A percentile compares a stretch with the other conserved stretches of the same genome.
Evolutionary conservation across 2,329 filamentous ascomycete genomes (phyloP).

Genomic region (Sporothrix humicola): DNA sequence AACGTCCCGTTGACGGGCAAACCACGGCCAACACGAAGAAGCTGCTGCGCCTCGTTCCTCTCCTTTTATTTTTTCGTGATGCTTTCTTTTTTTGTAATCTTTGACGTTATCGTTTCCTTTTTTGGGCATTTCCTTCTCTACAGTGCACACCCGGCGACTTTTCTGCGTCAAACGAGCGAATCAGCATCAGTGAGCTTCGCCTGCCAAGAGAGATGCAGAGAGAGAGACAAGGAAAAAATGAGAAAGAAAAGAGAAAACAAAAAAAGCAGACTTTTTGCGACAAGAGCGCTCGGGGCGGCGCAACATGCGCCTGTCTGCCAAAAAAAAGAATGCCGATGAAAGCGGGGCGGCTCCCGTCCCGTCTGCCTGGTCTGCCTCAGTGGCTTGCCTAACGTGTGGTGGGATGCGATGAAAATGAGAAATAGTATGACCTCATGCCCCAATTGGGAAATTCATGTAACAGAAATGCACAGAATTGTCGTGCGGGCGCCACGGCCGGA

Average conservation of each 20-base stretch:
- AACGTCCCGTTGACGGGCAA: background rate
- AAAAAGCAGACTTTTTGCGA: background rate
- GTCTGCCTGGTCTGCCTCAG: conserved; percentile 35
- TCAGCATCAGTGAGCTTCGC: background rate
- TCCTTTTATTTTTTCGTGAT: background rate
- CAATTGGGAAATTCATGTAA: background rate
- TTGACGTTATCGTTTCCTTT: background rate
- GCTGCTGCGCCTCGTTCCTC: background rate
- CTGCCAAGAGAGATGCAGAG: background rate
- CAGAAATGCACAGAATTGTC: background rate
- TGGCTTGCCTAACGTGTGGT: conserved; percentile 30
- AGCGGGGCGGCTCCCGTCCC: conserved; percentile 18
- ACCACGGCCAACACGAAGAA: background rate
- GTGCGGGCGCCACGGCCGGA: background rate
- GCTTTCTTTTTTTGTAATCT: background rate
- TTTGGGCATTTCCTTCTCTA: no score
- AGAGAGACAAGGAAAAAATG: background rate
- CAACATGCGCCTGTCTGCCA: background rate
- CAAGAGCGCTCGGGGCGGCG: conserved; percentile 1
- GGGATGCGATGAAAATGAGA: background rate
- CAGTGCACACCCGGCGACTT: no score
- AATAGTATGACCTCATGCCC: background rate
- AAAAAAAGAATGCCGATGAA: conserved; percentile 24
- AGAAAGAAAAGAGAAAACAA: background rate
- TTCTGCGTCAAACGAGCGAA: background rate